phyloP scores from a whole-genome alignment of 805 yeast genomes.

The Blastobotrys americana region DNA sequence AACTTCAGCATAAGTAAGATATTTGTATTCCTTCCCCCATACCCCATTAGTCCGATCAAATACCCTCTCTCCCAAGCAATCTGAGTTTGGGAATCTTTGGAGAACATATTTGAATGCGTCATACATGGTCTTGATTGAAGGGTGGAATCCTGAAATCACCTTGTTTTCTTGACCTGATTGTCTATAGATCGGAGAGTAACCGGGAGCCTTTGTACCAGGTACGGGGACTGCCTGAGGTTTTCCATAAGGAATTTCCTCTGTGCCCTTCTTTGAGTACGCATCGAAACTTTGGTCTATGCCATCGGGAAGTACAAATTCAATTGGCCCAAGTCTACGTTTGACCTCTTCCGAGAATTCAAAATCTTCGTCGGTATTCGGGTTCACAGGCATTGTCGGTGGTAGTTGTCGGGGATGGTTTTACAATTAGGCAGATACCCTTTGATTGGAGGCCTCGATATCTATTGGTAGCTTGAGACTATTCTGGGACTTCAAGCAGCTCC shows the following conservation, averaged over 20 bases:
- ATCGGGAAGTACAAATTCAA: constrained; percentile 7
- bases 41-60: constrained; percentile 31
- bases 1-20: constrained; percentile 38
- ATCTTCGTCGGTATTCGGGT: not conserved
- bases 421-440: no score
- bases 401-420: no score
- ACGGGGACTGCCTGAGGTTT: constrained; percentile 34
- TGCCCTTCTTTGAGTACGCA: not conserved
- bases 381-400: constrained; percentile 1
- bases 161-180: constrained; percentile 26
- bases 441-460: no score
- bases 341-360: constrained; percentile 10
- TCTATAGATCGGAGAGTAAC: constrained; percentile 48
- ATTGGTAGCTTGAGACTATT: no score
- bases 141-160: constrained; percentile 27
- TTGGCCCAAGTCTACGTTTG: constrained; percentile 7
- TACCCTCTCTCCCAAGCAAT: constrained; percentile 36
- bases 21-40: constrained; percentile 38
- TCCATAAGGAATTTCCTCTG: constrained; percentile 11
- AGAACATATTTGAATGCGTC: constrained; percentile 31
- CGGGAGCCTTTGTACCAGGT: constrained; percentile 37
- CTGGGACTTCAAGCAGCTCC: no score
- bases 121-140: constrained; percentile 36
- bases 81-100: constrained; percentile 23
- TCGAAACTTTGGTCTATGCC: constrained; percentile 5